These are phyloP conservation scores for Scenedesmus sp. DNA, from an alignment of 163 green algal genomes.

Conservation along the genomic window DNA sequence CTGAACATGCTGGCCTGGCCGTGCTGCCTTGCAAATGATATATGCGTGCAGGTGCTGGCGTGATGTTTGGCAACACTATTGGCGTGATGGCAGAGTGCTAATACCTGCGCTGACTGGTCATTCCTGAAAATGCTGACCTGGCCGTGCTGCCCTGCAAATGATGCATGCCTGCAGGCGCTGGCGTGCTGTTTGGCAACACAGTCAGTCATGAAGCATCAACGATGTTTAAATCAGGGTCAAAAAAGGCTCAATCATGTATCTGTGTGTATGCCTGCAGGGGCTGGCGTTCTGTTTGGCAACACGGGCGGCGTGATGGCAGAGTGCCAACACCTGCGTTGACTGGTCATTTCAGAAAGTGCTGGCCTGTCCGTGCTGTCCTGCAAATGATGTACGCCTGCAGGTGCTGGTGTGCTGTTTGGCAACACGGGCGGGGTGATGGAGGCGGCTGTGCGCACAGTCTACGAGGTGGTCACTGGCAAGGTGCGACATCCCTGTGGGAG, in stretches of 20 bases:
- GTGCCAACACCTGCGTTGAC: background rate
- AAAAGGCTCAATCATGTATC: background rate
- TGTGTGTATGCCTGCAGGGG: conserved; percentile 2
- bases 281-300: conserved; percentile 54
- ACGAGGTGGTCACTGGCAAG: conserved; percentile 34
- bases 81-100: conserved; percentile 41
- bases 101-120: background rate
- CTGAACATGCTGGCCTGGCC: too few species aligned
- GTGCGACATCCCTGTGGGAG: background rate
- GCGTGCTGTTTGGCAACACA: too few species aligned
- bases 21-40: too few species aligned
- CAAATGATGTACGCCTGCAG: background rate
- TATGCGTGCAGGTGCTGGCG: conserved; percentile 40
- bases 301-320: conserved; percentile 54
- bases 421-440: conserved; percentile 48
- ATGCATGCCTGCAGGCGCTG: background rate
- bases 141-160: background rate
- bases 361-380: background rate
- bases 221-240: too few species aligned
- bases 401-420: conserved; percentile 22
- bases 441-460: conserved; percentile 49
- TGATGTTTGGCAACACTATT: conserved; percentile 57
- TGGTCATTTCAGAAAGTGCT: conserved; percentile 14
- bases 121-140: conserved; percentile 10
- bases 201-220: too few species aligned